Evolutionary conservation across 139 green algal species (phyloP), one percentile per base, ranked within the genome.

Genomic region (Marvania coccoides): DNA sequence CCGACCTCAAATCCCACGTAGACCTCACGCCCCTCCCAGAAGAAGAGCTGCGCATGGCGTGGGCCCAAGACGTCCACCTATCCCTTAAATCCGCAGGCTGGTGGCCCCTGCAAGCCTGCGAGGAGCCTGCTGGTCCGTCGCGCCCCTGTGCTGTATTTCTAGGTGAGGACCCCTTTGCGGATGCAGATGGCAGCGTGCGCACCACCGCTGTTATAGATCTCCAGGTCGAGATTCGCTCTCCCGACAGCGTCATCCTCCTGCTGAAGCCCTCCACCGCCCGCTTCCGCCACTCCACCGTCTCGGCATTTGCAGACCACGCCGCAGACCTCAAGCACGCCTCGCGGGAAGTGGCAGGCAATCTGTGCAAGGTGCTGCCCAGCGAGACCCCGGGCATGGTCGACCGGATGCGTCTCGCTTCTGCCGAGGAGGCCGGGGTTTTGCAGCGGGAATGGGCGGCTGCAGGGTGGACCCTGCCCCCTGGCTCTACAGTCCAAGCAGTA

Each of bases 251-350:
- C 23, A 34, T 51, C 19, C 23, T 65, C 26, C 58, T 65, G 39
- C 7, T 65, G 23, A 65, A 65, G 28, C 14, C 58, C 34, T 29
- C 26, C 13, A 51, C 36, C 8, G 36, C n/a, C 30, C 36, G 37
- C 23, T 67, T 66, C 19, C 28, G 56, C 29, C 56, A 73, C 66
- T 35, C 58, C 12, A 57, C 56, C 28, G 56, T 39, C 54, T n/a
- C 37, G 24, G 14, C 54, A 6, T 54, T 13, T 5, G 10, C 29
- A 47, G 34, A 23, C 28, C 35, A 63, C 10, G 55, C 29, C 33
- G 14, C 31, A 5, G 30, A 40, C 35, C 30, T 64, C 33, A 30
- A 13, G n/a, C 26, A 42, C 23, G 24, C 39, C 19, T 51, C 42
- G 19, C 1, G 47, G 7, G 13, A 29, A 29, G 33, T 28, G 28